These are phyloP conservation scores for Acacia pycnantha DNA, from an alignment of 331 rosid genomes.

Conservation along the genomic window DNA sequence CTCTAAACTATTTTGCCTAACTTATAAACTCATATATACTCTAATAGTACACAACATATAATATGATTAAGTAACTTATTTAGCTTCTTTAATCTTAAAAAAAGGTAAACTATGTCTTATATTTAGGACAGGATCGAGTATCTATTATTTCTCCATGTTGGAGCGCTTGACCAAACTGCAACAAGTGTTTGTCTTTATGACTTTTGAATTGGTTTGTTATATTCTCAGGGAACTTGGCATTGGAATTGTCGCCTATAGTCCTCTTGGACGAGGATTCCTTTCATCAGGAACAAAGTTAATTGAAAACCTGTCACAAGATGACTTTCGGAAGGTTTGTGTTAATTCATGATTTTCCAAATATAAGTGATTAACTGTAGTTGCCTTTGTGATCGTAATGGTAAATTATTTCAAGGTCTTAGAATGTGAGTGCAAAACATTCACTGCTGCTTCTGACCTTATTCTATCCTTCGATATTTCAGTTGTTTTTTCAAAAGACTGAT, in stretches of 20 bases:
- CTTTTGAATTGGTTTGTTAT: not conserved
- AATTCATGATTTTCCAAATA: not conserved
- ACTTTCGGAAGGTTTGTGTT: constrained; percentile 50
- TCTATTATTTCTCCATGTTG: not conserved
- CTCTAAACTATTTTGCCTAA: too few species aligned
- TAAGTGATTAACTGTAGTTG: not conserved
- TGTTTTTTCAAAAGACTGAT: too few species aligned
- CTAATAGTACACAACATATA: too few species aligned
- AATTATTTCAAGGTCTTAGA: not conserved
- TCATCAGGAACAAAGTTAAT: constrained; percentile 50
- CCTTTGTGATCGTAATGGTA: not conserved
- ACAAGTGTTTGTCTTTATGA: not conserved
- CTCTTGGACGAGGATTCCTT: constrained; percentile 74
- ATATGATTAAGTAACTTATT: too few species aligned
- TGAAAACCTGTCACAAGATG: constrained; percentile 29
- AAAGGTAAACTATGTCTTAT: too few species aligned
- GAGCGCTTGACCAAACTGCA: not conserved
- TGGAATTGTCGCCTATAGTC: constrained; percentile 78
- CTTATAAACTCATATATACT: too few species aligned
- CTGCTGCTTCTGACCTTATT: not conserved
- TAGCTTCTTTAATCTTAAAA: too few species aligned
- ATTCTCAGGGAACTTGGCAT: constrained; percentile 66
- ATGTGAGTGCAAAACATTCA: not conserved
- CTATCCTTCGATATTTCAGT: too few species aligned
- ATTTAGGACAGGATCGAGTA: not conserved